Conservation (phyloP, 352 stramenopile genomes). For the Phytophthora brassicae region DNA sequence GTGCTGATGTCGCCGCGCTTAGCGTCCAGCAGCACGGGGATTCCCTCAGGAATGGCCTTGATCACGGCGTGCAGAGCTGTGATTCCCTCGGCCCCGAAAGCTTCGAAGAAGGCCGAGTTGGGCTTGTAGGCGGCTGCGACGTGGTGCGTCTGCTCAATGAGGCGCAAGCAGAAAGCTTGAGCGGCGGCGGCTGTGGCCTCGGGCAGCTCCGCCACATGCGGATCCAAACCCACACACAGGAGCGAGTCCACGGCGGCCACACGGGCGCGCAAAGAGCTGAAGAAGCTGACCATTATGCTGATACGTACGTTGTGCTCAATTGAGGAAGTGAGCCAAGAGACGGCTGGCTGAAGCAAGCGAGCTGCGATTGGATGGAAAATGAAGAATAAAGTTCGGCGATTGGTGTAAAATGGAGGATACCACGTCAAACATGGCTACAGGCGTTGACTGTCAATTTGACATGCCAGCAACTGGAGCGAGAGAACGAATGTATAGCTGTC, state of each 20-base stretch:
- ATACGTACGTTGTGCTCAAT: neutral
- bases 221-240: slow-evolving; percentile 98
- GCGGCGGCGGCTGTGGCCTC: slow-evolving; percentile 87
- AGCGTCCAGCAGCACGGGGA: slow-evolving; percentile 97
- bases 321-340: slow-evolving; percentile 8
- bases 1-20: slow-evolving; percentile 99
- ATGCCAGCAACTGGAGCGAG: too few relatives aligned
- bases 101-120: slow-evolving; percentile 99
- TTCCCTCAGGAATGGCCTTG: slow-evolving; percentile 81
- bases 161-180: slow-evolving; percentile 92
- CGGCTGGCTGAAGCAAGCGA: slow-evolving; percentile 3
- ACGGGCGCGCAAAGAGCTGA: slow-evolving; percentile 83
- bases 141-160: slow-evolving; percentile 95
- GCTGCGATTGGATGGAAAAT: slow-evolving; percentile 5
- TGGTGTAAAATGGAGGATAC: slow-evolving; percentile 2
- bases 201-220: slow-evolving; percentile 86
- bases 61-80: slow-evolving; percentile 92
- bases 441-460: too few relatives aligned
- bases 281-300: slow-evolving; percentile 70
- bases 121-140: slow-evolving; percentile 97
- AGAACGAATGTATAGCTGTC: too few relatives aligned
- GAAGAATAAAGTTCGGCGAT: neutral
- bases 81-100: slow-evolving; percentile 86
- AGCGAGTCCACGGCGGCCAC: slow-evolving; percentile 93
- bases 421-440: too few relatives aligned